A percentile compares a stretch with the other conserved stretches of the same genome.
phyloP scores from a whole-genome alignment of 2,329 filamentous ascomycete species.

The Fusarium algeriense region DNA sequence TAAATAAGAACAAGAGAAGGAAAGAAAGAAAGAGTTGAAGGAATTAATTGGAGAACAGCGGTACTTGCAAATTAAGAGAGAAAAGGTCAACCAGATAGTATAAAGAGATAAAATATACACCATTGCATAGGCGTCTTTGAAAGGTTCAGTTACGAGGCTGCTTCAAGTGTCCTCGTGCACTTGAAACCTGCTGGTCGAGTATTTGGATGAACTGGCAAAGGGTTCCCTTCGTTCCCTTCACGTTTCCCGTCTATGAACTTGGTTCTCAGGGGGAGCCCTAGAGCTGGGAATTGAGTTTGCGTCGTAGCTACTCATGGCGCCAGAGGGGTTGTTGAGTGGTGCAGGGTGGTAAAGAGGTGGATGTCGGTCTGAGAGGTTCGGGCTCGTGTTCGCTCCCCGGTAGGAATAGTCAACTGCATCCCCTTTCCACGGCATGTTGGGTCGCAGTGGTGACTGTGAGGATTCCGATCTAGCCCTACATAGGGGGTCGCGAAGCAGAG shows the following conservation, averaged over 20 bases:
- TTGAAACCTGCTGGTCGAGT: neutral
- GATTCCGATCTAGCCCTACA: conserved; percentile 68
- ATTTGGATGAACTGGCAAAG: neutral
- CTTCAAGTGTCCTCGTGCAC: neutral
- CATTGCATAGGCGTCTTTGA: neutral
- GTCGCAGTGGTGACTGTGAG: conserved; percentile 68
- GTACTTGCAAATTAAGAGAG: neutral
- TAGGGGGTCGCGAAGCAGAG: conserved; percentile 69
- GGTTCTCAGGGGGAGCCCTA: conserved; percentile 15
- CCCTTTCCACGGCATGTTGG: conserved; percentile 74
- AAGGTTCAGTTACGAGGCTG: neutral
- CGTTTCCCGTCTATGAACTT: conserved; percentile 7
- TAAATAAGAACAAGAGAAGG: conserved; percentile 1
- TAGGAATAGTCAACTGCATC: conserved; percentile 70
- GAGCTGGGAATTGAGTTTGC: conserved; percentile 10
- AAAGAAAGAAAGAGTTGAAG: neutral
- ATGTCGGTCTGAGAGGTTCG: conserved; percentile 61
- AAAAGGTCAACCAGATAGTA: neutral
- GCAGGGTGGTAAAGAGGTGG: conserved; percentile 65
- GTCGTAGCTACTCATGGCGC: conserved; percentile 16
- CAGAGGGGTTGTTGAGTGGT: conserved; percentile 53
- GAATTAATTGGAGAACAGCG: neutral
- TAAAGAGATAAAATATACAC: neutral
- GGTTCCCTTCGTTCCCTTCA: neutral
- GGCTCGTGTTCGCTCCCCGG: conserved; percentile 59